Evolutionary conservation across 352 stramenopile species (phyloP).

Genomic region (Pythium plurisporium): DNA sequence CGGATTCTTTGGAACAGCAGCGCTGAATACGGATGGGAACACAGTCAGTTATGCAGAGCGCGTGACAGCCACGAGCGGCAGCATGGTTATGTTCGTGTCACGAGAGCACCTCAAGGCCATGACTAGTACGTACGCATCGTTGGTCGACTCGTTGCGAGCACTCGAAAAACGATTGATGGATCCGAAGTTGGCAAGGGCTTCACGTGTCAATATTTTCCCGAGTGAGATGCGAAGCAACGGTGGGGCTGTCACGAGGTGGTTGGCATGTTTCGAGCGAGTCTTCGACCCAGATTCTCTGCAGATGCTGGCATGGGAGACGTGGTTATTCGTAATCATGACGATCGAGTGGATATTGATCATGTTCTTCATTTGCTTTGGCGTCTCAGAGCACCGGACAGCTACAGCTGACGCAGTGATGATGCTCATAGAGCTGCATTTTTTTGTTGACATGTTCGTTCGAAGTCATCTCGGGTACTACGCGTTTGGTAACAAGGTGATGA

Average conservation of each 20-base stretch:
- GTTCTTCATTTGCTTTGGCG: conserved; percentile 45
- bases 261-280: conserved; percentile 11
- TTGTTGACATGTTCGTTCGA: conserved; percentile 51
- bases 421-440: conserved; percentile 42
- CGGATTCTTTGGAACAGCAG: conserved; percentile 48
- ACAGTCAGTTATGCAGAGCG: conserved; percentile 42
- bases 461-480: conserved; percentile 53
- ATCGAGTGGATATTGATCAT: conserved; percentile 40
- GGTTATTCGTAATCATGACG: conserved; percentile 50
- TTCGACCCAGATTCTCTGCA: conserved; percentile 51
- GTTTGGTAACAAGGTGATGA: conserved; percentile 74
- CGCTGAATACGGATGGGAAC: conserved; percentile 32
- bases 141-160: conserved; percentile 30
- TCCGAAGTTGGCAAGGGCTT: conserved; percentile 47
- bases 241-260: neutral
- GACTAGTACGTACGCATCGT: conserved; percentile 25
- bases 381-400: conserved; percentile 2
- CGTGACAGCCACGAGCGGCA: conserved; percentile 46
- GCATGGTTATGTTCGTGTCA: conserved; percentile 52
- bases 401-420: conserved; percentile 27
- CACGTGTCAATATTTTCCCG: conserved; percentile 1
- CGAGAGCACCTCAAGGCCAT: conserved; percentile 42
- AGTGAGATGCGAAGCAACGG: neutral
- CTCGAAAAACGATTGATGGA: conserved; percentile 50
- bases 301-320: conserved; percentile 58